Conservation (phyloP, 495 filamentous ascomycete genomes). For the Tuber brumale region DNA sequence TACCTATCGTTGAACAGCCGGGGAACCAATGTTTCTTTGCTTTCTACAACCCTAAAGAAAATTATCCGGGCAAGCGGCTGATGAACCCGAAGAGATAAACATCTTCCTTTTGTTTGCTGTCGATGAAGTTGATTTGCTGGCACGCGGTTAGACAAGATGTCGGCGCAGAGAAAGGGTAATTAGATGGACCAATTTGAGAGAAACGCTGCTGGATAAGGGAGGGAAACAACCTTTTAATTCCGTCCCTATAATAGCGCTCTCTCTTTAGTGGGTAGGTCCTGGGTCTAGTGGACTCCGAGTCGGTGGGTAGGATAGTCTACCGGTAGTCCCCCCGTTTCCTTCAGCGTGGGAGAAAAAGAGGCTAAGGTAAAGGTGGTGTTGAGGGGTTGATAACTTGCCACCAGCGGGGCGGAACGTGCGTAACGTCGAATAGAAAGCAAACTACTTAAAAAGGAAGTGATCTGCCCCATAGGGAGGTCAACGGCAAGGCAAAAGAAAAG, state of each 20-base stretch:
- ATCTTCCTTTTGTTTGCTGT: not conserved
- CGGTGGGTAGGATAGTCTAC: too few relatives aligned
- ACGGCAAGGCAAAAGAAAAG: not conserved
- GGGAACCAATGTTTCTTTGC: slow-evolving; percentile 3
- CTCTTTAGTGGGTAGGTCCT: not conserved
- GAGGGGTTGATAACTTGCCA: not conserved
- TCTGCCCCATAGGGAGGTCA: not conserved
- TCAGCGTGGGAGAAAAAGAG: not conserved
- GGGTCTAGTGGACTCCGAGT: too few relatives aligned
- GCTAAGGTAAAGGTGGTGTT: not conserved
- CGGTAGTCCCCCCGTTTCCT: not conserved
- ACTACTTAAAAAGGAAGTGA: not conserved
- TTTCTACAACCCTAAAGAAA: not conserved
- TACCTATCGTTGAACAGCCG: not conserved
- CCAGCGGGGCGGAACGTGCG: not conserved
- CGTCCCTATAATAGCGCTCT: not conserved
- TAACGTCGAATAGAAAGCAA: not conserved
- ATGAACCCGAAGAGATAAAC: not conserved
- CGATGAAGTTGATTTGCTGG: not conserved
- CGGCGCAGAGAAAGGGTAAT: not conserved
- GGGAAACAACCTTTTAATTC: not conserved
- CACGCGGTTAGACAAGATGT: not conserved
- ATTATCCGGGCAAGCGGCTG: slow-evolving; percentile 2
- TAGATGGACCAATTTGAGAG: not conserved
- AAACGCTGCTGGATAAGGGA: not conserved